Conservation (phyloP, 306 rosid species). For the Parietaria judaica region DNA sequence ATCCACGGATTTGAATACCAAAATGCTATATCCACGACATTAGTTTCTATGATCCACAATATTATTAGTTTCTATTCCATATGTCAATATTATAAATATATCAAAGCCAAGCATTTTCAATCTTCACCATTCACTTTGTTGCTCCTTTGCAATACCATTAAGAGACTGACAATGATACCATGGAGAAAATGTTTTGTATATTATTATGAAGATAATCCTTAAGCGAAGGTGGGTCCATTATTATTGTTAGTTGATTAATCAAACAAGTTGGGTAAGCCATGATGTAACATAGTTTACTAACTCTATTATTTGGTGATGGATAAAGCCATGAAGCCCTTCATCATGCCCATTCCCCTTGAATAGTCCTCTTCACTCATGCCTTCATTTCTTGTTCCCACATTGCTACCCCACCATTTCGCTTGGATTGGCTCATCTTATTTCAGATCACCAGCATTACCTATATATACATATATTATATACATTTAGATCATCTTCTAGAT, state of each 20-base stretch:
- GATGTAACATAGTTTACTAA: slow-evolving; percentile 33
- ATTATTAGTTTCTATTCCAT: no score
- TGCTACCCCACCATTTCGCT: background rate
- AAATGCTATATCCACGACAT: no score
- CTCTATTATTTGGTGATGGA: slow-evolving; percentile 16
- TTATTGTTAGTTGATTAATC: background rate
- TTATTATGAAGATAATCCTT: background rate
- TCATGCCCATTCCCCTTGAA: slow-evolving; percentile 17
- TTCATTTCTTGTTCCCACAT: slow-evolving; percentile 15
- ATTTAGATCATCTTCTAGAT: background rate
- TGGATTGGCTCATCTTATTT: slow-evolving; percentile 14
- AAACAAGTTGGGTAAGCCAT: slow-evolving; percentile 38
- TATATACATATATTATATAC: background rate
- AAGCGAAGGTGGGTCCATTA: slow-evolving; percentile 20
- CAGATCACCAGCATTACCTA: slow-evolving; percentile 31
- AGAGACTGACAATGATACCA: background rate
- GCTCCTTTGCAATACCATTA: slow-evolving; percentile 1
- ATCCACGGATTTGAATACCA: no score
- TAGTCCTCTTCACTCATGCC: background rate
- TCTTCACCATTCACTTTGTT: slow-evolving; percentile 6
- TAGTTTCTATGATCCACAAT: no score
- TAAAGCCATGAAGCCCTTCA: slow-evolving; percentile 14
- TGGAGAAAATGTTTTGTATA: no score
- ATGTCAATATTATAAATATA: background rate
- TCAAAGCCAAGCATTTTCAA: slow-evolving; percentile 13